A percentile compares a stretch with the other conserved stretches of the same genome.
Conservation (phyloP, 164 flowering plant species). For the Piper betle region DNA sequence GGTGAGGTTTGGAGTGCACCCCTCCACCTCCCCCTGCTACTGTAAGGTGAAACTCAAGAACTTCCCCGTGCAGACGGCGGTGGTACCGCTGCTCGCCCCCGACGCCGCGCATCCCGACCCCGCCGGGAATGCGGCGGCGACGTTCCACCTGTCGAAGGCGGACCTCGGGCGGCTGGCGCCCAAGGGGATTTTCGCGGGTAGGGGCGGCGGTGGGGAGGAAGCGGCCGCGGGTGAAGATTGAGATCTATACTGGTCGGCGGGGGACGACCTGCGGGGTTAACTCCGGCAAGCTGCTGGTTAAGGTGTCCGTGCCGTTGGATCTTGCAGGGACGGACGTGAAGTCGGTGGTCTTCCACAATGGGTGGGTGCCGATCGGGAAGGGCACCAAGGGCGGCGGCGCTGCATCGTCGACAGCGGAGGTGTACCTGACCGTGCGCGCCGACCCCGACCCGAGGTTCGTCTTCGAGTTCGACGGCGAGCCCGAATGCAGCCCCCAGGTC, state of each 20-base stretch:
- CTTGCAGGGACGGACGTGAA: slow-evolving; percentile 37
- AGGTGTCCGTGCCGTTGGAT: slow-evolving; percentile 49
- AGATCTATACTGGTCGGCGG: slow-evolving; percentile 55
- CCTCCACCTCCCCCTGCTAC: slow-evolving; percentile 62
- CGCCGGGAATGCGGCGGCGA: slow-evolving; percentile 11
- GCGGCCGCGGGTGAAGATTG: slow-evolving; percentile 24
- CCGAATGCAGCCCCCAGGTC: slow-evolving; percentile 88
- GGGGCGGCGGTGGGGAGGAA: slow-evolving; percentile 13
- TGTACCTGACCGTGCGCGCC: slow-evolving; percentile 59
- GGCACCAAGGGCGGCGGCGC: slow-evolving; percentile 16
- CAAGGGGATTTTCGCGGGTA: slow-evolving; percentile 25
- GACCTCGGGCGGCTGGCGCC: slow-evolving; percentile 41
- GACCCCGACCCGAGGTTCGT: slow-evolving; percentile 97
- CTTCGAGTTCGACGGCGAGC: slow-evolving; percentile 85
- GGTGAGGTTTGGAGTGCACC: slow-evolving; percentile 46
- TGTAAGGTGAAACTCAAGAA: slow-evolving; percentile 49
- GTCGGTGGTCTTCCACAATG: slow-evolving; percentile 47
- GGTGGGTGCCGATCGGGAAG: slow-evolving; percentile 63
- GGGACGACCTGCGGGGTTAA: slow-evolving; percentile 67
- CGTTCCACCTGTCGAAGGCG: slow-evolving; percentile 51
- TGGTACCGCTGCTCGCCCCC: slow-evolving; percentile 36
- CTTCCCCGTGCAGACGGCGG: slow-evolving; percentile 43
- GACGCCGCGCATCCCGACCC: slow-evolving; percentile 26
- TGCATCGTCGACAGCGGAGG: slow-evolving; percentile 20
- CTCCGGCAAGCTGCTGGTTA: slow-evolving; percentile 63